phyloP scores from a whole-genome alignment of 306 rosid species.

The Senna tora region DNA sequence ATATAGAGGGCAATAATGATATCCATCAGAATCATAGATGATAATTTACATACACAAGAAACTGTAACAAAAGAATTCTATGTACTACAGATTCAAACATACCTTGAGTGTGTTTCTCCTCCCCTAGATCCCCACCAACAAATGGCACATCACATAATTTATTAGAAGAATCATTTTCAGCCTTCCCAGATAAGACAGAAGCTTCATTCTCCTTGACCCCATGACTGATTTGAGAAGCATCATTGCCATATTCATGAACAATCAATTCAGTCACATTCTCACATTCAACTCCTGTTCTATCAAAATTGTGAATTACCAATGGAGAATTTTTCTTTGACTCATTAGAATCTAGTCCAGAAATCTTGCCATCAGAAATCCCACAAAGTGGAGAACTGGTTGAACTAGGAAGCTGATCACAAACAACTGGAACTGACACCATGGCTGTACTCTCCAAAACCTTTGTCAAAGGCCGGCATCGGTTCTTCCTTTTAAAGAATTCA shows the following conservation, averaged over 20 bases:
- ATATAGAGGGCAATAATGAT: no score
- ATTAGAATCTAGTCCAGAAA: constrained; percentile 56
- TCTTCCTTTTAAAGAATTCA: constrained; percentile 71
- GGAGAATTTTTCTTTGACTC: constrained; percentile 57
- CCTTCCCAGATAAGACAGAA: constrained; percentile 48
- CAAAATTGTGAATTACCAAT: constrained; percentile 39
- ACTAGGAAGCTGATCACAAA: constrained; percentile 67
- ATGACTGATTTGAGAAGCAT: constrained; percentile 46
- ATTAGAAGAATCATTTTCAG: constrained; percentile 57
- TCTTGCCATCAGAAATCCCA: constrained; percentile 59
- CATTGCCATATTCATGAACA: constrained; percentile 56
- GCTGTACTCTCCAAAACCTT: constrained; percentile 91
- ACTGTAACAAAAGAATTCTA: no score
- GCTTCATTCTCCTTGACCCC: constrained; percentile 57
- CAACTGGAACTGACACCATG: constrained; percentile 79
- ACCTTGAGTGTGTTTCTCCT: constrained; percentile 71
- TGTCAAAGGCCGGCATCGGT: constrained; percentile 75
- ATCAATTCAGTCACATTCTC: constrained; percentile 63
- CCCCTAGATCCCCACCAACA: constrained; percentile 54
- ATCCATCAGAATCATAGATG: no score
- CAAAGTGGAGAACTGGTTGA: constrained; percentile 55
- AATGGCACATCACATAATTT: constrained; percentile 65
- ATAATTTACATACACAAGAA: no score
- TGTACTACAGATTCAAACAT: constrained; percentile 27
- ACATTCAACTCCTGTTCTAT: constrained; percentile 51